Base-by-base conservation (phyloP, 768 basidiomycete genomes). In the Clathrus columnatus region DNA sequence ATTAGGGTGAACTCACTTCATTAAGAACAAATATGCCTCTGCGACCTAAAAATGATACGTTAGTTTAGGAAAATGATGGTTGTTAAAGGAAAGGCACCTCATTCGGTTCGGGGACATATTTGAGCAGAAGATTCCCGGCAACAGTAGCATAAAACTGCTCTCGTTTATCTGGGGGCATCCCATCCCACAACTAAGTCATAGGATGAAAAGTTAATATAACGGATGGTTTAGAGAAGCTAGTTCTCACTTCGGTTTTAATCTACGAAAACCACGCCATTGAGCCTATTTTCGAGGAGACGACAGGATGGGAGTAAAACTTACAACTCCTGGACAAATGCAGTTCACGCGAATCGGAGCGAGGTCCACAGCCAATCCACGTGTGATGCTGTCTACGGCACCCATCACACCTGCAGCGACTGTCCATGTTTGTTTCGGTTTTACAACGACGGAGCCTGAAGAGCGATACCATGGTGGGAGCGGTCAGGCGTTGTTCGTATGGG, bases 1-100 rank as follows among this genome's bases (percentile, higher is more conserved):
- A n/a, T n/a, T n/a, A n/a, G n/a, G n/a, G n/a, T n/a, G n/a, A 24
- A 48, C 59, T 51, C 51, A 61, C 56, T 61, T 60, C 61, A 61
- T 61, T 20, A 53, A 46, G 48, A 61, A 61, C 10, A 61, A 29
- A 49, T 61, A 61, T 26, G 61, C 61, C 28, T 61, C 59, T 4
- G 61, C 61, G 56, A 61, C 54, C 59, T 57, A 30, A 16, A n/a
- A 16, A 28, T 4, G n/a, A 20, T 6, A 7, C 24, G 6, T 56
- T 5, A 17, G 14, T 7, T 7, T 48, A 41, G 1, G 26, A 56
- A 4, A 16, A 23, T 36, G 23, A 41, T 7, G 18, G 26, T 18
- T n/a, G n/a, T 11, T 41, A 4, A 20, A 18, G 5, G 20, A 28
- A 46, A 57, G 4, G 21, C 51, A 58, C 57, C 48, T 60, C 61